Evolutionary conservation across 2,329 filamentous ascomycete genomes (phyloP).

Genomic region (Septoria petroselini): DNA sequence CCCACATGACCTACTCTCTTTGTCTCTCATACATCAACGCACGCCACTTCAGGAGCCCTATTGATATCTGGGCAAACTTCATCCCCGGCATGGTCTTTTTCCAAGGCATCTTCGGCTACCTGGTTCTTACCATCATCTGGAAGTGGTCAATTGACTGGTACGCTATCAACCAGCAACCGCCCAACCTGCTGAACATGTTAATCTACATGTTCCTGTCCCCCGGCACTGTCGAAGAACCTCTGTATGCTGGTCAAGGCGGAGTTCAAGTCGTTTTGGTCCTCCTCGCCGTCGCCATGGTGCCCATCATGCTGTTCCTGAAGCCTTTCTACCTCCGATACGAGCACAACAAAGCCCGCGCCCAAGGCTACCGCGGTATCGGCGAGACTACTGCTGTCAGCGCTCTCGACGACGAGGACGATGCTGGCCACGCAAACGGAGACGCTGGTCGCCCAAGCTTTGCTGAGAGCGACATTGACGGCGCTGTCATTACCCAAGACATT

Average conservation of each 20-base stretch:
- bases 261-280: constrained; percentile 78
- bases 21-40: constrained; percentile 92
- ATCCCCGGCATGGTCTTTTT: constrained; percentile 99
- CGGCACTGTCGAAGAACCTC: constrained; percentile 66
- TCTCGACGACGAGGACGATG: constrained; percentile 81
- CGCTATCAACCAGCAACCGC: constrained; percentile 64
- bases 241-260: constrained; percentile 73
- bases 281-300: constrained; percentile 81
- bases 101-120: constrained; percentile 96
- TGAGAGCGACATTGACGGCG: constrained; percentile 72
- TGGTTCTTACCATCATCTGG: constrained; percentile 90
- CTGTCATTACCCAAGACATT: constrained; percentile 85
- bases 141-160: constrained; percentile 95
- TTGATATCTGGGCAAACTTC: constrained; percentile 98
- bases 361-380: constrained; percentile 90
- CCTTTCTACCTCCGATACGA: constrained; percentile 92
- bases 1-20: constrained; percentile 97
- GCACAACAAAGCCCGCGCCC: constrained; percentile 80
- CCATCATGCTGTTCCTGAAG: constrained; percentile 88
- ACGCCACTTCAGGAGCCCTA: constrained; percentile 86
- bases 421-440: constrained; percentile 53
- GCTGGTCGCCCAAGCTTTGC: constrained; percentile 66
- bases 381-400: constrained; percentile 86
- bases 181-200: constrained; percentile 94
- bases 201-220: constrained; percentile 99